A percentile compares a stretch with the other conserved stretches of the same genome.
Conservation (phyloP, 139 green algal species). For the Micractinium sp. region DNA sequence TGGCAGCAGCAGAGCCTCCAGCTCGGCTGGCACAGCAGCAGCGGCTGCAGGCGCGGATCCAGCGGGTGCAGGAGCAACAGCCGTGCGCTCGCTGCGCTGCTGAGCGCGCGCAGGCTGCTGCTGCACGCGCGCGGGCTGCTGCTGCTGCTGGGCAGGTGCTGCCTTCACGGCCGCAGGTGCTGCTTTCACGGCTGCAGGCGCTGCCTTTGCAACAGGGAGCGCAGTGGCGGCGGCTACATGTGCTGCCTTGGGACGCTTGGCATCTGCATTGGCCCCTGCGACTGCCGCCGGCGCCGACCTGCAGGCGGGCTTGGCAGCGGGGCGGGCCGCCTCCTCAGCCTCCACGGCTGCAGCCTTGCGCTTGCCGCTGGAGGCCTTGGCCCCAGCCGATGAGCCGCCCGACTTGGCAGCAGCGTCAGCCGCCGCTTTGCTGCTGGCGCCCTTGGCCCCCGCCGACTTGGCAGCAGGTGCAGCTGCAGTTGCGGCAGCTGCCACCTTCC, state of each 20-base stretch:
- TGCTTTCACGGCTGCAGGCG: not conserved
- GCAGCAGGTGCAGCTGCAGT: not conserved
- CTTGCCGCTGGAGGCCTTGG: constrained; percentile 10
- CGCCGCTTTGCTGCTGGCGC: not conserved
- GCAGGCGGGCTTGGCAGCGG: not conserved
- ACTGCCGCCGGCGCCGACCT: not conserved
- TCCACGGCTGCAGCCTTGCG: constrained; percentile 8
- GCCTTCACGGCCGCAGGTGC: too few species aligned
- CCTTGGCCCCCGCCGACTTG: not conserved
- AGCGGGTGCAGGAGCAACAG: not conserved
- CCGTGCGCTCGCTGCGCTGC: too few species aligned
- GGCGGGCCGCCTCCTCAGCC: not conserved
- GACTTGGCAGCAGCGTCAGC: not conserved
- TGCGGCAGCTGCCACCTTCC: not conserved
- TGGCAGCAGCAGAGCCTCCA: not conserved
- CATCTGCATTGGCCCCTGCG: not conserved
- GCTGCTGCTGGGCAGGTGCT: too few species aligned
- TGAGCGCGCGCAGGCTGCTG: too few species aligned
- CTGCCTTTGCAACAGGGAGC: not conserved
- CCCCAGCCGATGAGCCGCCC: not conserved
- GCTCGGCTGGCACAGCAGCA: not conserved
- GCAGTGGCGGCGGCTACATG: not conserved
- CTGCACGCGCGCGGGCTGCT: too few species aligned
- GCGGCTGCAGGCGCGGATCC: not conserved
- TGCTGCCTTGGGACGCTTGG: constrained; percentile 11